Evolutionary conservation across 73 alveolate genomes (phyloP).

Genomic region (Paramecium biaurelia): DNA sequence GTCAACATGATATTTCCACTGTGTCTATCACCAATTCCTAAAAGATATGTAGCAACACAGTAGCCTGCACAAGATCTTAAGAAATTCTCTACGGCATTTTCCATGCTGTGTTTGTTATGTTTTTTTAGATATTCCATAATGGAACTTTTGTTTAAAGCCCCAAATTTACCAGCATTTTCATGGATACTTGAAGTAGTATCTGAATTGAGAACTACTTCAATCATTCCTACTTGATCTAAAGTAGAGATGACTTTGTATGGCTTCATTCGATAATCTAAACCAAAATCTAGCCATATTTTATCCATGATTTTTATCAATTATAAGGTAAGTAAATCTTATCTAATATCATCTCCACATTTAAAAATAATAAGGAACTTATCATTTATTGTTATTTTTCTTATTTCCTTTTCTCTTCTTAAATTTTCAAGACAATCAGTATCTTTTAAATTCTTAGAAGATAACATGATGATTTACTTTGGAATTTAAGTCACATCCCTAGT

Average conservation of each 20-base stretch:
- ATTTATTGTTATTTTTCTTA: neutral
- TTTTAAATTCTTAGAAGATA: neutral
- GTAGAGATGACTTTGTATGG: slow-evolving; percentile 92
- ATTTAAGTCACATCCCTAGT: neutral
- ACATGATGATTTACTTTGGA: neutral
- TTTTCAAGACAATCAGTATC: neutral
- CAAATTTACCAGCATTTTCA: slow-evolving; percentile 55
- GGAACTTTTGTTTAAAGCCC: slow-evolving; percentile 71
- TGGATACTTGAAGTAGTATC: slow-evolving; percentile 61
- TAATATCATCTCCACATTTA: slow-evolving; percentile 97
- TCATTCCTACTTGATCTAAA: slow-evolving; percentile 92
- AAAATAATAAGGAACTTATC: slow-evolving; percentile 70
- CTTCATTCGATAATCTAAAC: slow-evolving; percentile 89
- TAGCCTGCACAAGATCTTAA: slow-evolving; percentile 91
- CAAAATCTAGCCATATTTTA: slow-evolving; percentile 92
- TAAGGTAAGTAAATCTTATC: slow-evolving; percentile 93
- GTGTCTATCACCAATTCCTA: slow-evolving; percentile 97
- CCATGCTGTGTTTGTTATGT: slow-evolving; percentile 60
- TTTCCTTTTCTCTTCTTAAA: neutral
- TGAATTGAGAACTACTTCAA: slow-evolving; percentile 90
- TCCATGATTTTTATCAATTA: slow-evolving; percentile 93
- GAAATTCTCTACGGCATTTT: slow-evolving; percentile 72
- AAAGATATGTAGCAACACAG: slow-evolving; percentile 90
- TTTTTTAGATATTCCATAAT: slow-evolving; percentile 64
- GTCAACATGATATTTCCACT: slow-evolving; percentile 94